phyloP scores from a whole-genome alignment of 2,329 filamentous ascomycete species.

The Beauveria brongniartii region DNA sequence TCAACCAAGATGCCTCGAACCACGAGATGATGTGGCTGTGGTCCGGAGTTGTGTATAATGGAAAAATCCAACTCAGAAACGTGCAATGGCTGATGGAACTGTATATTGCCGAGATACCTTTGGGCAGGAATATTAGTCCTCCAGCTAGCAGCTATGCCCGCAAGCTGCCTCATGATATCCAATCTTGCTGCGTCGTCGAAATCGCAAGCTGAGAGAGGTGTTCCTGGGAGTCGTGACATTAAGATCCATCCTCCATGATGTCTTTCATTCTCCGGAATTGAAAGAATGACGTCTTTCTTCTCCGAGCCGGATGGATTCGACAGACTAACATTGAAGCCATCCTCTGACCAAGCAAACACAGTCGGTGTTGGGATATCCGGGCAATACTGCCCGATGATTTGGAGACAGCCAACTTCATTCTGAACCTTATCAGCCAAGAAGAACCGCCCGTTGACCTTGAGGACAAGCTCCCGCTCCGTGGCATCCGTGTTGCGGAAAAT shows the following conservation, averaged over 20 bases:
- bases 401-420: slow-evolving; percentile 18
- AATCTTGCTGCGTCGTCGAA: slow-evolving; percentile 10
- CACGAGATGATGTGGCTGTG: background rate
- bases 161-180: slow-evolving; percentile 15
- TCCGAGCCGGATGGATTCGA: background rate
- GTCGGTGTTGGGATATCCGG: slow-evolving; percentile 14
- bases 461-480: slow-evolving; percentile 11
- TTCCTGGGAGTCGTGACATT: slow-evolving; percentile 14
- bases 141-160: slow-evolving; percentile 14
- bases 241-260: slow-evolving; percentile 17
- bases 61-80: background rate
- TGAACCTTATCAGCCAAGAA: slow-evolving; percentile 17
- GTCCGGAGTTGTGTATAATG: background rate
- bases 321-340: slow-evolving; percentile 9
- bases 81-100: background rate
- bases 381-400: slow-evolving; percentile 14
- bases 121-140: slow-evolving; percentile 14
- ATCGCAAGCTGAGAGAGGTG: slow-evolving; percentile 9
- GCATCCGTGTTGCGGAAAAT: background rate
- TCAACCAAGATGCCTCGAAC: slow-evolving; percentile 10
- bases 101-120: slow-evolving; percentile 14
- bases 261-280: background rate
- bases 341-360: slow-evolving; percentile 17
- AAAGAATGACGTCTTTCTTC: background rate
- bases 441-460: slow-evolving; percentile 18